Evolutionary conservation across 768 basidiomycete genomes (phyloP).

Genomic region (Mycena belliarum): DNA sequence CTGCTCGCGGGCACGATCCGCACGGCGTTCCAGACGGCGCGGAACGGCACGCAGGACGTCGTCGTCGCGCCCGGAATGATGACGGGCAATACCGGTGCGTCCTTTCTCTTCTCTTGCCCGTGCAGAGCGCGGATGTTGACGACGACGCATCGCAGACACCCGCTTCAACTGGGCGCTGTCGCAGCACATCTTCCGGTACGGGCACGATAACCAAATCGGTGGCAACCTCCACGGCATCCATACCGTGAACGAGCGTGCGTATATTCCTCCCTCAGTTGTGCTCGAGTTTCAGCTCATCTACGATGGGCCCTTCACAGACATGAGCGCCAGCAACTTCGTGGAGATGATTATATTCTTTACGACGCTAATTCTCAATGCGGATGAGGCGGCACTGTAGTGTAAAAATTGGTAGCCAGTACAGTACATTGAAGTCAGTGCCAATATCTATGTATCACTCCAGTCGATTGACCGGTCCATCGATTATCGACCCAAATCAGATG

Average conservation of each 20-base stretch:
- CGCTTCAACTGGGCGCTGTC: constrained; percentile 35
- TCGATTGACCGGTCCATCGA: too few species aligned
- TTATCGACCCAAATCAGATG: too few species aligned
- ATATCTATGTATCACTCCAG: too few species aligned
- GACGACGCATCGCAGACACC: constrained; percentile 30
- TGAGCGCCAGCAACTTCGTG: constrained; percentile 2
- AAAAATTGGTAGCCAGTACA: too few species aligned
- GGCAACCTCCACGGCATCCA: constrained; percentile 33
- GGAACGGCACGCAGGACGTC: constrained; percentile 14
- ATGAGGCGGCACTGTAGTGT: constrained; percentile 6
- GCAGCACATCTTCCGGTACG: constrained; percentile 50
- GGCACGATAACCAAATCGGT: constrained; percentile 29
- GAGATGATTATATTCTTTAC: constrained; percentile 20
- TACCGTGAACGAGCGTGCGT: constrained; percentile 52
- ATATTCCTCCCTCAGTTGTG: not conserved
- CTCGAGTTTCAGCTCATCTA: not conserved
- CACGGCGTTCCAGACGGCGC: constrained; percentile 33
- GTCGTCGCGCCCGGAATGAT: constrained; percentile 32
- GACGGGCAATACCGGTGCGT: constrained; percentile 36
- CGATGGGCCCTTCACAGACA: not conserved
- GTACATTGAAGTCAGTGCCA: too few species aligned
- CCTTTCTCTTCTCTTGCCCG: constrained; percentile 1
- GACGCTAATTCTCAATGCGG: constrained; percentile 14
- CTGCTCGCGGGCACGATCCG: constrained; percentile 45
- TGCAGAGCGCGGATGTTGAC: not conserved